A percentile compares a stretch with the other conserved stretches of the same genome.
Conservation (phyloP, 1,284 basidiomycete genomes). For the Cronartium quercuum region DNA sequence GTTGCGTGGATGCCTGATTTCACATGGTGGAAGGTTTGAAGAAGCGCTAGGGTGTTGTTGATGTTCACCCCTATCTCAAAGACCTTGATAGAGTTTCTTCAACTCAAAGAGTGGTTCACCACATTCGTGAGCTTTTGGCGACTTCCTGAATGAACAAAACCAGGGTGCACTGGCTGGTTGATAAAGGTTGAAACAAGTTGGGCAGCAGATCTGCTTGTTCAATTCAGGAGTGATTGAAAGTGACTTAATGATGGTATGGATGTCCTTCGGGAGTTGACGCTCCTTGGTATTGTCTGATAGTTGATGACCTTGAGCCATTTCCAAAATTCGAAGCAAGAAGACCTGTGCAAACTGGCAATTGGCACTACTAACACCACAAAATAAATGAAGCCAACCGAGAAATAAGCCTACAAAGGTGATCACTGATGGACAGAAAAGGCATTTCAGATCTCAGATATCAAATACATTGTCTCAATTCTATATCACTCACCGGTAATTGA, state of each 20-base stretch:
- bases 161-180: background rate
- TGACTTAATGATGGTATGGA: background rate
- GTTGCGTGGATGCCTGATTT: too few species aligned
- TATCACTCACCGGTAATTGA: background rate
- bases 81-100: background rate
- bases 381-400: background rate
- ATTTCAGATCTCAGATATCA: background rate
- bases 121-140: background rate
- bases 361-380: background rate
- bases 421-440: background rate
- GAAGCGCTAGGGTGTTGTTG: background rate
- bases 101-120: background rate
- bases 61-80: slow-evolving; percentile 1
- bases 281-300: background rate
- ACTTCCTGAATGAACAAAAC: background rate
- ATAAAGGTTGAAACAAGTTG: slow-evolving; percentile 3
- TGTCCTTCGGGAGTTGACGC: background rate
- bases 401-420: background rate
- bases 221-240: background rate
- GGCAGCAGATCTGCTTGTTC: slow-evolving; percentile 9
- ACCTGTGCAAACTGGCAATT: background rate
- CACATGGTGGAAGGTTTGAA: background rate
- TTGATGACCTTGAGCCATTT: background rate
- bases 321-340: background rate
- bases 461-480: background rate